Percentiles rank a stretch among this genome's conserved stretches.
phyloP scores from a whole-genome alignment of 257 asterid genomes.

The Penstemon newberryi region DNA sequence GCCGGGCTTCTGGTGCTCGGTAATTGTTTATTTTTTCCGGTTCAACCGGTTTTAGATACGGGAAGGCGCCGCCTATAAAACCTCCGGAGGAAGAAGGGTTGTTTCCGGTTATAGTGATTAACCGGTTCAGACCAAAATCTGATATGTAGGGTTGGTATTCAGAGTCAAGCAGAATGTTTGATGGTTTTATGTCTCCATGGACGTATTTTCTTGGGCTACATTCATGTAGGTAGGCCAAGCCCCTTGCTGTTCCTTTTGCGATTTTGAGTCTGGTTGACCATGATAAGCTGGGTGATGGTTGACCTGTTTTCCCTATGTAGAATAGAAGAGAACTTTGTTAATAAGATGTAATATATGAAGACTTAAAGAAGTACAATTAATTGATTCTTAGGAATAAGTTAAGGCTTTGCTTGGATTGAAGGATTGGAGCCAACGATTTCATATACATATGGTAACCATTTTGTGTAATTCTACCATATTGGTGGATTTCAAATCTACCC shows the following conservation, averaged over 20 bases:
- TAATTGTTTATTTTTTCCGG: constrained; percentile 62
- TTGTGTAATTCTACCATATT: no score
- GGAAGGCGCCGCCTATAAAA: constrained; percentile 83
- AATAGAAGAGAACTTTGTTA: background rate
- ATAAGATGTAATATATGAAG: no score
- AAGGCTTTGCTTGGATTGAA: no score
- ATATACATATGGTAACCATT: no score
- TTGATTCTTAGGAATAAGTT: no score
- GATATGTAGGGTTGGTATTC: constrained; percentile 71
- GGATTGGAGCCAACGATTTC: no score
- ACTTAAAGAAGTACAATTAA: no score
- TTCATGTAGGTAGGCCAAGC: constrained; percentile 90
- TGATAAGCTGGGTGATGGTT: constrained; percentile 56
- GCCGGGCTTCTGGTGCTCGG: constrained; percentile 83
- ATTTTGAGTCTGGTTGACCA: constrained; percentile 75
- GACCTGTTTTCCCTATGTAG: constrained; percentile 64
- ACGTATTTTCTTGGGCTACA: constrained; percentile 92
- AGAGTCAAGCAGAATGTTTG: constrained; percentile 84
- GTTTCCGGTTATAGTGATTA: constrained; percentile 86
- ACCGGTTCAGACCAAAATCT: constrained; percentile 86
- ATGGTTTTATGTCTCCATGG: constrained; percentile 82
- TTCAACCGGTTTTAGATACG: constrained; percentile 60
- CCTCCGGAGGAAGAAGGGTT: constrained; percentile 86
- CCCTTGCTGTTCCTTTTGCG: constrained; percentile 75
- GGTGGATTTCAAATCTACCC: no score